Evolutionary conservation across 331 rosid species (phyloP).

Genomic region (Prunus yedoensis): DNA sequence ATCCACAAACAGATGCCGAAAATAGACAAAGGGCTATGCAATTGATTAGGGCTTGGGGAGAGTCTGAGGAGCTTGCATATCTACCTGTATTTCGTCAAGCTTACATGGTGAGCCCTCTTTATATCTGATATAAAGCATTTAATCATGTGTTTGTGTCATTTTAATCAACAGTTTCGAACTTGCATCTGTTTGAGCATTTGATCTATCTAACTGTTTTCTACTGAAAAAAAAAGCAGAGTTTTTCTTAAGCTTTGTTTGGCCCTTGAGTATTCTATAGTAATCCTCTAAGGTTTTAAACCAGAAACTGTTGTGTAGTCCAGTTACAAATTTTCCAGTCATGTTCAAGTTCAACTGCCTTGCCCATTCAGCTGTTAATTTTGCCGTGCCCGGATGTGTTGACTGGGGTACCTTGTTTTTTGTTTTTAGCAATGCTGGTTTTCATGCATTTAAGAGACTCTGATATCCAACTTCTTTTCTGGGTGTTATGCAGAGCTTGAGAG

Average conservation of each 20-base stretch:
- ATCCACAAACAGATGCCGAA: conserved; percentile 29
- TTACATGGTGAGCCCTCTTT: conserved; percentile 45
- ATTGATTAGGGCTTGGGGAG: conserved; percentile 80
- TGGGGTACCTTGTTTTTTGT: background rate
- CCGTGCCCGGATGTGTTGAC: background rate
- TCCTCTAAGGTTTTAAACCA: background rate
- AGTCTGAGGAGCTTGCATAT: conserved; percentile 75
- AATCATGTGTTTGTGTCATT: background rate
- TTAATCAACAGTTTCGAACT: background rate
- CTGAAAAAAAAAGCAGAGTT: background rate
- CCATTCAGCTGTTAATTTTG: background rate
- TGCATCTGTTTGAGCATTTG: background rate
- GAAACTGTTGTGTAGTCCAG: background rate
- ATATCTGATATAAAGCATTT: background rate
- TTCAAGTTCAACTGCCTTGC: background rate
- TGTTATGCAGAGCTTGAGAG: conserved; percentile 66
- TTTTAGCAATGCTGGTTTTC: background rate
- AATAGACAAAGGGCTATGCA: conserved; percentile 51
- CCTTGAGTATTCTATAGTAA: background rate
- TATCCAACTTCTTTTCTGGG: background rate
- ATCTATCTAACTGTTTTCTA: background rate
- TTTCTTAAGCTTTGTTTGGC: background rate
- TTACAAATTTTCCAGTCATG: background rate
- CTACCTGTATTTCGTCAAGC: conserved; percentile 81
- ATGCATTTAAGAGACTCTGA: background rate